Evolutionary conservation across 345 rosid genomes (phyloP), one percentile per base, ranked within the genome.

Genomic region (Arabidopsis thaliana): DNA sequence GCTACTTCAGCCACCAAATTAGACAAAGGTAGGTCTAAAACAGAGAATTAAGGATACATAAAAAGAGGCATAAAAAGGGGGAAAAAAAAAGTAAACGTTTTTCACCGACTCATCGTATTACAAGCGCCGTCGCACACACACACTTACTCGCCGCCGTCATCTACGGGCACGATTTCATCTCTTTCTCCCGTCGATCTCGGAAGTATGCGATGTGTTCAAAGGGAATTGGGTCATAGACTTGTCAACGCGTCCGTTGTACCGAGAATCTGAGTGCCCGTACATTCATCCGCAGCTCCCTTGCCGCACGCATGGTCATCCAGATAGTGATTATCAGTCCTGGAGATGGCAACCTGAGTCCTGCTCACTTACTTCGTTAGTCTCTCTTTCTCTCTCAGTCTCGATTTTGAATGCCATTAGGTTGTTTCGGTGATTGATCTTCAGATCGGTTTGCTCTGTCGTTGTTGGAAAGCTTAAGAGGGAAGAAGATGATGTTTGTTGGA

Each of bases 281-380:
- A 88, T 93, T 14, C 96, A 87, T 66, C 97, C 96, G 13, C 98
- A 93, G 83, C 69, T 93, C 62, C 89, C 98, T 24, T 93, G 98
- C 70, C 96, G 87, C 7, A 83, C 84, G 30, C 96, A 86, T 52
- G 97, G 96, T 6, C 80, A 96, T 70, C 92, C 85, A 7, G 96
- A 89, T 14, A 82, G 59, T 23, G 91, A 80, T 6, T 91, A 93
- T 59, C 91, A 82, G 70, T 79, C 73, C 5, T 89, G 97, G 97
- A 86, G 91, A 84, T 93, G 98, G 98, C 91, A 93, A 34, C 97
- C 98, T 10, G 79, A 89, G 13, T 88, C 84, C 34, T 93, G 98
- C 77, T 84, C 90, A 7, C 91, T 93, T 71, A 96, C 97, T 16
- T 85, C 91, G 98, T 90, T 16, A 79, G 79, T 13, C 59, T 16